Percentiles rank a stretch among this genome's conserved stretches.
These are phyloP conservation scores for Coleophoma eucalyptorum DNA, from an alignment of 2,329 filamentous ascomycete genomes.

Conservation along the genomic window DNA sequence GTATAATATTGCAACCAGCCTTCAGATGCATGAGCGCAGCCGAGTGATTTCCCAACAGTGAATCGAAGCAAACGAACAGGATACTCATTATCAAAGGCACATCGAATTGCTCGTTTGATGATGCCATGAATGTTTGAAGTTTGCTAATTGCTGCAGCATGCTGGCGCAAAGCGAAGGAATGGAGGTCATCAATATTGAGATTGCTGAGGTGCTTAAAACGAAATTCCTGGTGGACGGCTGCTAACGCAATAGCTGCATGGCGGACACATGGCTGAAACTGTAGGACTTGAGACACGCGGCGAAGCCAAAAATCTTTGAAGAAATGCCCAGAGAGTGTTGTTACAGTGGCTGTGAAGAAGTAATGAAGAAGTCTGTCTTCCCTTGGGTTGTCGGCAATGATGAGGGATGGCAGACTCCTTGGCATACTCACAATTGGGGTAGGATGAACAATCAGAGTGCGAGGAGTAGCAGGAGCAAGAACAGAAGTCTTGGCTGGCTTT, in stretches of 20 bases:
- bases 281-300: conserved; percentile 17
- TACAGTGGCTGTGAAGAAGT: conserved; percentile 19
- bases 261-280: conserved; percentile 18
- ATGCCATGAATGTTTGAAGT: conserved; percentile 20
- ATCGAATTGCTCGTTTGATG: conserved; percentile 16
- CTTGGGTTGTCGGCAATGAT: conserved; percentile 11
- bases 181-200: not conserved
- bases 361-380: conserved; percentile 17
- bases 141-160: conserved; percentile 1
- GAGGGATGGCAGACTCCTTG: not conserved
- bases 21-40: conserved; percentile 23
- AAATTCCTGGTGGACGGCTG: conserved; percentile 23
- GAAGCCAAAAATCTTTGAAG: conserved; percentile 21
- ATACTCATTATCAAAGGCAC: conserved; percentile 8
- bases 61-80: not conserved
- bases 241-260: conserved; percentile 24
- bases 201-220: not conserved
- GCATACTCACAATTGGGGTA: too few relatives aligned
- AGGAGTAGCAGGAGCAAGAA: too few relatives aligned
- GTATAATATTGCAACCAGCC: conserved; percentile 22
- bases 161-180: not conserved
- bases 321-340: conserved; percentile 19
- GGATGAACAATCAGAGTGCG: too few relatives aligned
- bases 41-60: conserved; percentile 1
- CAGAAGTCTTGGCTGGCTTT: not conserved